These are phyloP conservation scores for Microascus cirrosus DNA, from an alignment of 2,329 filamentous ascomycete species.

Conservation along the genomic window DNA sequence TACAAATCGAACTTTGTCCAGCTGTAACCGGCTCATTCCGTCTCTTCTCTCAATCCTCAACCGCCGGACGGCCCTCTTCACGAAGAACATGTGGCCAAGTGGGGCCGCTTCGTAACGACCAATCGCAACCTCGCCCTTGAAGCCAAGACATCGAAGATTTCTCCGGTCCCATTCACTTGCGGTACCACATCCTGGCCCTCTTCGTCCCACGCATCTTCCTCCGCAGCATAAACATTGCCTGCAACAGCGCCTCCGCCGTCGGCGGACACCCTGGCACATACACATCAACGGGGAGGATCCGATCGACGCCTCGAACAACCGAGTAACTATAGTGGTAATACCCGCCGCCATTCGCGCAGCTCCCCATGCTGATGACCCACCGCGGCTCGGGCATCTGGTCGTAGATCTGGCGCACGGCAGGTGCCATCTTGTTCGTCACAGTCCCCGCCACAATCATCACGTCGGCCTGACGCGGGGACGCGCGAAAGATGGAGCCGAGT, in stretches of 20 bases:
- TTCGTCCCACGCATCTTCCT: slow-evolving; percentile 59
- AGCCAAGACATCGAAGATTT: neutral
- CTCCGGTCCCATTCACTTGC: slow-evolving; percentile 28
- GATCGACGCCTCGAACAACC: slow-evolving; percentile 64
- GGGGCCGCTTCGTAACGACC: too few species aligned
- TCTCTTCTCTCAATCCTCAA: too few species aligned
- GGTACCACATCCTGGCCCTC: slow-evolving; percentile 47
- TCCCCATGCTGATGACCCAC: slow-evolving; percentile 79
- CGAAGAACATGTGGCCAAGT: too few species aligned
- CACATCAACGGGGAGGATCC: slow-evolving; percentile 69
- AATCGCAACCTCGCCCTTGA: neutral
- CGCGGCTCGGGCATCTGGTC: slow-evolving; percentile 91
- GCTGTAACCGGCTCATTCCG: too few species aligned
- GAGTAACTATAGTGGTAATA: slow-evolving; percentile 84
- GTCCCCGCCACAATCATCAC: slow-evolving; percentile 93
- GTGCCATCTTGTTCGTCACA: slow-evolving; percentile 93
- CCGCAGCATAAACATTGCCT: slow-evolving; percentile 64
- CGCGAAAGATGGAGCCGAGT: slow-evolving; percentile 82
- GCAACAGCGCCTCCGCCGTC: slow-evolving; percentile 51
- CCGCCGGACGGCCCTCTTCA: too few species aligned
- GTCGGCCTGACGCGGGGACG: slow-evolving; percentile 77
- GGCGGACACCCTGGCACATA: slow-evolving; percentile 68
- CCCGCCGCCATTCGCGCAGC: slow-evolving; percentile 73
- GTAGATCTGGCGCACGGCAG: slow-evolving; percentile 80
- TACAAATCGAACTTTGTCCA: too few species aligned